These are phyloP conservation scores for Cucumis cinereus DNA, from an alignment of 306 rosid genomes.

Conservation along the genomic window DNA sequence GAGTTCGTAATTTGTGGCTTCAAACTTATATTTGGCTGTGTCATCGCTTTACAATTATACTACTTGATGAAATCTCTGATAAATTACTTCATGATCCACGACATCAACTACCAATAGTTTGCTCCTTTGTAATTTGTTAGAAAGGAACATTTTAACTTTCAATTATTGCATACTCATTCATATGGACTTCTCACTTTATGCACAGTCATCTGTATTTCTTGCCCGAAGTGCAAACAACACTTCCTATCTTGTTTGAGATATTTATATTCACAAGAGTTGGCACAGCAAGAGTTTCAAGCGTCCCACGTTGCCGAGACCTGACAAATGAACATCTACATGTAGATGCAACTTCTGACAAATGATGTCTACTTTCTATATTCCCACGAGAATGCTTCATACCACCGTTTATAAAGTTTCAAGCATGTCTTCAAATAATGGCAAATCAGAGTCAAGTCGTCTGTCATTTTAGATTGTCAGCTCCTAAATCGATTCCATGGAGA, in stretches of 20 bases:
- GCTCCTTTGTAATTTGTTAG: no score
- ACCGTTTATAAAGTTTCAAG: neutral
- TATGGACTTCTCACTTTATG: no score
- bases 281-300: slow-evolving; percentile 79
- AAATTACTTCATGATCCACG: no score
- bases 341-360: slow-evolving; percentile 14
- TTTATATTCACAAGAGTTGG: slow-evolving; percentile 76
- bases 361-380: neutral
- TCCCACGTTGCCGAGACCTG: slow-evolving; percentile 10
- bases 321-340: slow-evolving; percentile 4
- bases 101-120: no score
- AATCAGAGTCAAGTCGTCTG: neutral
- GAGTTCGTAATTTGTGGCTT: no score
- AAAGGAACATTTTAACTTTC: no score
- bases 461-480: no score
- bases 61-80: no score
- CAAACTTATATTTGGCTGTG: no score
- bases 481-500: neutral
- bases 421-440: neutral
- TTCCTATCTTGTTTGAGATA: slow-evolving; percentile 88
- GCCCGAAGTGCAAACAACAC: slow-evolving; percentile 16
- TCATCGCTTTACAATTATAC: no score
- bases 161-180: no score
- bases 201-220: no score
- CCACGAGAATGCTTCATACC: neutral